phyloP scores from a whole-genome alignment of 1,284 basidiomycete species.

The Wallemia ichthyophaga region DNA sequence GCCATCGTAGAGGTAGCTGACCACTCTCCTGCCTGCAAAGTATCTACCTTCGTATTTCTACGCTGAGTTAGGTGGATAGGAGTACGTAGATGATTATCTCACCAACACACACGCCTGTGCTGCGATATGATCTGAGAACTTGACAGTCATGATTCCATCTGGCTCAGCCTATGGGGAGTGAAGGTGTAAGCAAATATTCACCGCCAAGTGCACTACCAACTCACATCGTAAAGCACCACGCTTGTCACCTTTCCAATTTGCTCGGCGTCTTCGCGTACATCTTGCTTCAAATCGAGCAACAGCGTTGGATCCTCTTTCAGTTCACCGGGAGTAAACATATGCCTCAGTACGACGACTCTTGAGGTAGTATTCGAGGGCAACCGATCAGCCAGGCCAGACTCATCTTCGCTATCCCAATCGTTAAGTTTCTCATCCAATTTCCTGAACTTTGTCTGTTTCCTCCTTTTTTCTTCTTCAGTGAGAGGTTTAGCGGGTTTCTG shows the following conservation, averaged over 20 bases:
- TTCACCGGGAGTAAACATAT: conserved; percentile 76
- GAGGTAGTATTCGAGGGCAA: conserved; percentile 21
- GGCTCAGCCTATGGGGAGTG: conserved; percentile 38
- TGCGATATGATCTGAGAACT: conserved; percentile 60
- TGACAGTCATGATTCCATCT: conserved; percentile 85
- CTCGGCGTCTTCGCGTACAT: conserved; percentile 80
- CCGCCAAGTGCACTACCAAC: conserved; percentile 13
- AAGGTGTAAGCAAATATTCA: not conserved
- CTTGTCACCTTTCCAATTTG: conserved; percentile 81
- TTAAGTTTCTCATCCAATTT: conserved; percentile 71
- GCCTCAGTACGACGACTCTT: conserved; percentile 61
- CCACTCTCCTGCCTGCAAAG: conserved; percentile 38
- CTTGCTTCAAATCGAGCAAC: conserved; percentile 74
- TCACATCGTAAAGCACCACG: conserved; percentile 79
- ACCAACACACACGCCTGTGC: conserved; percentile 69
- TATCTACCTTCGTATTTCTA: conserved; percentile 88
- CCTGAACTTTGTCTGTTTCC: conserved; percentile 41
- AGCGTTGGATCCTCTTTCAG: conserved; percentile 62
- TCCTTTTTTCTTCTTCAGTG: conserved; percentile 48
- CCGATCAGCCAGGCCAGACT: conserved; percentile 35
- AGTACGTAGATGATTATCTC: conserved; percentile 15
- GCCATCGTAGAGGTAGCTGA: conserved; percentile 33
- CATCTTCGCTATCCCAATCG: conserved; percentile 63
- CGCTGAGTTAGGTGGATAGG: not conserved
- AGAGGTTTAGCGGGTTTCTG: no score